phyloP scores from a whole-genome alignment of 2,329 filamentous ascomycete genomes.

The Delphinella strobiligena region DNA sequence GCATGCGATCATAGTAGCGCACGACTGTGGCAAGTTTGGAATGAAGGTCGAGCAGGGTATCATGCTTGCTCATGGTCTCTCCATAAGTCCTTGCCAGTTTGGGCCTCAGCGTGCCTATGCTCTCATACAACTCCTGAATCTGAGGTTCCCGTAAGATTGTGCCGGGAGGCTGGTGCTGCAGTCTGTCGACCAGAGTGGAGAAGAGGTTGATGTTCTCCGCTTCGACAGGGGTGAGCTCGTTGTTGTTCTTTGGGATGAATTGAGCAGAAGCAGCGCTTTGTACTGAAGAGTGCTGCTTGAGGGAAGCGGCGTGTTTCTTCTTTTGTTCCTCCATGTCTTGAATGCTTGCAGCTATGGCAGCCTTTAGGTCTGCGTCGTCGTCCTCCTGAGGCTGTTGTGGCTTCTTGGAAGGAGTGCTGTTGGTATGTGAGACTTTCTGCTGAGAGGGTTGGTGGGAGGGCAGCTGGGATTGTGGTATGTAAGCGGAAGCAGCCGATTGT shows the following conservation, averaged over 20 bases:
- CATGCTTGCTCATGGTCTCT: constrained; percentile 99
- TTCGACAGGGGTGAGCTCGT: constrained; percentile 85
- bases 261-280: constrained; percentile 36
- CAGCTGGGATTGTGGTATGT: constrained; percentile 52
- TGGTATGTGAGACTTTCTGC: constrained; percentile 48
- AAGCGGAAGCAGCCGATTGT: constrained; percentile 54
- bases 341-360: constrained; percentile 87
- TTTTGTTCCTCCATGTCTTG: constrained; percentile 98
- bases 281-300: constrained; percentile 45
- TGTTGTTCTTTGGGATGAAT: constrained; percentile 72
- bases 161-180: constrained; percentile 89
- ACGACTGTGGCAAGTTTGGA: constrained; percentile 93
- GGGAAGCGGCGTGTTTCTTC: constrained; percentile 68
- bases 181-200: constrained; percentile 79
- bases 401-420: constrained; percentile 35
- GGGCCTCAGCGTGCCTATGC: constrained; percentile 82
- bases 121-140: constrained; percentile 96
- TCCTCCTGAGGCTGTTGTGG: constrained; percentile 48
- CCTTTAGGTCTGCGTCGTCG: constrained; percentile 85
- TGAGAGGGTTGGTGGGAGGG: constrained; percentile 20
- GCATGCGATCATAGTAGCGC: constrained; percentile 93
- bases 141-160: constrained; percentile 95
- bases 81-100: constrained; percentile 93
- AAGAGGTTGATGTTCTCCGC: constrained; percentile 97
- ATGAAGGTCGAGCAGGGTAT: constrained; percentile 86